Evolutionary conservation across 495 filamentous ascomycete species (phyloP).

Genomic region (Hypoxylon lenormandii): DNA sequence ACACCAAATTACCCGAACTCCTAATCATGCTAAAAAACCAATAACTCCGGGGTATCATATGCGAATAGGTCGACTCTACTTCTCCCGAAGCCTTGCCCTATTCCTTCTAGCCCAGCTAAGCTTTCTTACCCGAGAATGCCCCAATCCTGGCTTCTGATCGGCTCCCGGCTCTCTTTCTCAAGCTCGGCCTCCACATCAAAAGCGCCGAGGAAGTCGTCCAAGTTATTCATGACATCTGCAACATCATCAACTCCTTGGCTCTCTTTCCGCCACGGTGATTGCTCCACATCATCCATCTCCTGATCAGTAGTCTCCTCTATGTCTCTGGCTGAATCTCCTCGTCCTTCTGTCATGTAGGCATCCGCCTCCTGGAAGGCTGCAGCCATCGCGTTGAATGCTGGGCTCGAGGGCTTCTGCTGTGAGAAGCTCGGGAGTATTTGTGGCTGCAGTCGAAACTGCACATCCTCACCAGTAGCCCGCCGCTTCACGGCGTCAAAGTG

Average conservation of each 20-base stretch:
- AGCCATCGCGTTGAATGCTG: constrained; percentile 57
- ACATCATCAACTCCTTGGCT: constrained; percentile 55
- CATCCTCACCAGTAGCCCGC: constrained; percentile 31
- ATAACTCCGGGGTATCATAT: constrained; percentile 25
- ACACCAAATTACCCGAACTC: constrained; percentile 27
- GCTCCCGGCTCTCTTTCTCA: constrained; percentile 40
- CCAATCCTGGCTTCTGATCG: constrained; percentile 4
- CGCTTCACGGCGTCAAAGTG: constrained; percentile 56
- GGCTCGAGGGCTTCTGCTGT: constrained; percentile 55
- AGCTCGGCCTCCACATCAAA: constrained; percentile 60
- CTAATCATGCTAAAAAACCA: constrained; percentile 32
- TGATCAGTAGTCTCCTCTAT: constrained; percentile 14
- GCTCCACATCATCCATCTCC: constrained; percentile 8
- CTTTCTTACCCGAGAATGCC: background rate
- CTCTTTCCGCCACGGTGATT: constrained; percentile 45
- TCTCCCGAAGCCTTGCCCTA: background rate
- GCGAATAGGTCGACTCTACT: background rate
- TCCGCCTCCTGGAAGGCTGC: constrained; percentile 54
- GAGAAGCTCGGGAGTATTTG: constrained; percentile 57
- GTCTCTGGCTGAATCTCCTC: background rate
- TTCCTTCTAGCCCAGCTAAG: background rate
- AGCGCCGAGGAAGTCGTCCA: constrained; percentile 56
- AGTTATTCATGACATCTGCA: constrained; percentile 56
- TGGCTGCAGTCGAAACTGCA: constrained; percentile 13
- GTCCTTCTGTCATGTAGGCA: constrained; percentile 12